phyloP scores from a whole-genome alignment of 78 protist genomes.

The Dictyostelium firmibasis region DNA sequence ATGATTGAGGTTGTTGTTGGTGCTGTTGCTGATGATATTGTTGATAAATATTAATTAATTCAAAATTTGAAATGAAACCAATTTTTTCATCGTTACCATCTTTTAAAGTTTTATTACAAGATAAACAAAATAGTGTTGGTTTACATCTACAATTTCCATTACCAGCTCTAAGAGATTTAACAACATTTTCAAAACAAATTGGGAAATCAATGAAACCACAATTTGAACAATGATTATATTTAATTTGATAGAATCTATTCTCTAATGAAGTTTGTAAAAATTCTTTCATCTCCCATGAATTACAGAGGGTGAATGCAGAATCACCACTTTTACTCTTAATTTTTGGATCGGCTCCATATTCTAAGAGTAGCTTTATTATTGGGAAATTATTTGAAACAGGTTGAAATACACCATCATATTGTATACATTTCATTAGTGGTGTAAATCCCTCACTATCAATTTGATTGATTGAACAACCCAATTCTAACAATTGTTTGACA shows the following conservation, averaged over 20 bases:
- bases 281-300: constrained; percentile 3
- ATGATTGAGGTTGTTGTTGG: background rate
- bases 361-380: background rate
- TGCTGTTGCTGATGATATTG: background rate
- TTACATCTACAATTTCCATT: constrained; percentile 13
- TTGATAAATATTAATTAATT: constrained; percentile 1
- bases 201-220: constrained; percentile 59
- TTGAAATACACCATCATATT: constrained; percentile 69
- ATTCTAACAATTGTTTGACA: constrained; percentile 14
- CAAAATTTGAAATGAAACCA: background rate
- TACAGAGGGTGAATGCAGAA: constrained; percentile 16
- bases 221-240: background rate
- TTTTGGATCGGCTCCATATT: constrained; percentile 62
- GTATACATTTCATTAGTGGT: constrained; percentile 46
- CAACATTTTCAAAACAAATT: background rate
- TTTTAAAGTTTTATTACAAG: constrained; percentile 17
- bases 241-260: constrained; percentile 3
- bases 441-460: constrained; percentile 54
- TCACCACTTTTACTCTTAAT: constrained; percentile 22
- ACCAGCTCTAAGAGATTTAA: background rate
- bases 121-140: background rate
- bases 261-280: constrained; percentile 11
- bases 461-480: constrained; percentile 28
- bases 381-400: constrained; percentile 27
- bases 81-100: background rate